Base-by-base conservation (phyloP, 768 basidiomycete genomes). In the Suillus alpinus region DNA sequence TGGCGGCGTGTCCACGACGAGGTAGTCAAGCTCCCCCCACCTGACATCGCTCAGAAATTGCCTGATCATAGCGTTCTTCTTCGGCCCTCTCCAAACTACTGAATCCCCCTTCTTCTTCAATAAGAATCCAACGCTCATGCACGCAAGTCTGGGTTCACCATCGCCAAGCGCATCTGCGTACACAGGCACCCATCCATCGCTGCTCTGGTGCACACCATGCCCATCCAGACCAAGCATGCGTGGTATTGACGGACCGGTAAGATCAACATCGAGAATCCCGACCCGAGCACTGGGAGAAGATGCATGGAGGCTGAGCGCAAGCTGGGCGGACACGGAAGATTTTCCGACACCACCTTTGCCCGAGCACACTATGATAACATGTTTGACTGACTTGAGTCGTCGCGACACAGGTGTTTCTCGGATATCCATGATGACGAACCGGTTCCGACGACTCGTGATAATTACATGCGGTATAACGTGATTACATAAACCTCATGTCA, bases 341-440 rank as follows among this genome's bases (percentile, higher is more conserved):
- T 99, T 99, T 59, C 97, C 97, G 44, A 98, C 97, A 39, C 96
- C 97, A 37, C 97, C 97, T 75, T 99, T 99, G 8, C 97, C 97
- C 0, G 95, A 93, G 43, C 95, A 83, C 59, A 99, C 94, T 63
- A 98, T 86, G 65, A 99, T 86, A 71, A 99, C 86, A 67, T 94
- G 84, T 66, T 89, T 88, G 66, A 99, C 86, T 2, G 80, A 77
- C 60, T 80, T 75, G 18, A 98, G 79, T 43, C 95, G 88, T 66
- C 85, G 78, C 23, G 86, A 81, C 58, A 93, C 83, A 2, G 89
- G 87, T 8, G 84, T 86, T 59, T 80, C 81, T 41, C 75, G 69
- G 41, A 63, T 53, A 9, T 69, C 66, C 74, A 74, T 73, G 56
- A 56, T 20, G 31, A 60, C 36, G 32, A 43, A 8, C 18, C 13